phyloP scores from a whole-genome alignment of 495 filamentous ascomycete genomes.

The Lophiotrema nucula region DNA sequence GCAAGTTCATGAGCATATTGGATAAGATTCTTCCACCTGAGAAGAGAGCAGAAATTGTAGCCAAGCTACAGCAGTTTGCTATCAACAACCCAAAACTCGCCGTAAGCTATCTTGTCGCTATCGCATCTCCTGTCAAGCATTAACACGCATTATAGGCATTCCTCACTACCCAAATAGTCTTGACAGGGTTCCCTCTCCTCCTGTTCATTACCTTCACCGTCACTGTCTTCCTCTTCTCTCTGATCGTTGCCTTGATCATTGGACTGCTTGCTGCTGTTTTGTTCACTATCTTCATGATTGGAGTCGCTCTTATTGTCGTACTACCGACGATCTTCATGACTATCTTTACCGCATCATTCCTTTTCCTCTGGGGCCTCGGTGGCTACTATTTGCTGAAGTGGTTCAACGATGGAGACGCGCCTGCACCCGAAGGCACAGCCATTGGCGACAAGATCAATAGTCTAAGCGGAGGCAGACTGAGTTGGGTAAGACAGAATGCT shows the following conservation, averaged over 20 bases:
- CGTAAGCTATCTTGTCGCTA: constrained; percentile 25
- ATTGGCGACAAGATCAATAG: constrained; percentile 43
- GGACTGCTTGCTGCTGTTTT: constrained; percentile 49
- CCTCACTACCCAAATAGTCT: constrained; percentile 53
- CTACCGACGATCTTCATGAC: constrained; percentile 63
- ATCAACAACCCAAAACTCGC: constrained; percentile 43
- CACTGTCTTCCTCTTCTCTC: constrained; percentile 54
- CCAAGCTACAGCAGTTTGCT: constrained; percentile 39
- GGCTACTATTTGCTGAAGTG: constrained; percentile 56
- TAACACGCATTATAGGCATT: constrained; percentile 44
- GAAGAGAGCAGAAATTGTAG: constrained; percentile 36
- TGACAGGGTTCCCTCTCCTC: constrained; percentile 58
- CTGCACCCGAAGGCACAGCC: constrained; percentile 30
- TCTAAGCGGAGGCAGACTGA: constrained; percentile 40
- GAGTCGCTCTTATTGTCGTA: constrained; percentile 61
- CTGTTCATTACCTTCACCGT: constrained; percentile 61
- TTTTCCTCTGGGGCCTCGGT: constrained; percentile 64
- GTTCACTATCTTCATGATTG: constrained; percentile 62
- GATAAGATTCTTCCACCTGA: constrained; percentile 42
- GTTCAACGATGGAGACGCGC: constrained; percentile 39
- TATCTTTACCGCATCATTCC: constrained; percentile 51
- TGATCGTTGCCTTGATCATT: constrained; percentile 52
- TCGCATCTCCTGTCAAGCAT: not conserved
- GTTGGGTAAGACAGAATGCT: too few relatives aligned
- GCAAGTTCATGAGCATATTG: constrained; percentile 28